phyloP scores from a whole-genome alignment of 305 asterid species.

The Ruellia speciosa region DNA sequence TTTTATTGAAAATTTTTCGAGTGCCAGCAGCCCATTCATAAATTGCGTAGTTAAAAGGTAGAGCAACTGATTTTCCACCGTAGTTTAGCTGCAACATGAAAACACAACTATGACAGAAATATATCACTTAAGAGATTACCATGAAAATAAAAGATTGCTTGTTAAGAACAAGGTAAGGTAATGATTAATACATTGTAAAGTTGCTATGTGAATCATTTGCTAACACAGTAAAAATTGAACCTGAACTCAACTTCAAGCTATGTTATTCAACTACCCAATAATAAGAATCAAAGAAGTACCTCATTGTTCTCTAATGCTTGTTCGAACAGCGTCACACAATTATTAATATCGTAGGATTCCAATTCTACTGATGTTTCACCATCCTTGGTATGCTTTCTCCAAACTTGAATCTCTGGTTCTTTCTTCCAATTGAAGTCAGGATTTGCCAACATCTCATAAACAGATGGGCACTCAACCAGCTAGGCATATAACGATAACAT shows the following conservation, averaged over 20 bases:
- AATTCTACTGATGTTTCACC: constrained; percentile 43
- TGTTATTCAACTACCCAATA: background rate
- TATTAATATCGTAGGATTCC: constrained; percentile 51
- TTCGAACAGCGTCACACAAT: constrained; percentile 45
- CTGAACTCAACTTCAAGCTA: background rate
- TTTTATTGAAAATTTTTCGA: constrained; percentile 48
- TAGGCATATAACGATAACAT: constrained; percentile 18
- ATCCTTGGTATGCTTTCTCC: constrained; percentile 51
- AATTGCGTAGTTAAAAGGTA: constrained; percentile 73
- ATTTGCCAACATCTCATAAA: constrained; percentile 85
- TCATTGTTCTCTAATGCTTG: constrained; percentile 74
- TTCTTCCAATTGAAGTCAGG: constrained; percentile 73
- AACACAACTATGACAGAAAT: background rate
- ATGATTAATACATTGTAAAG: too few relatives aligned
- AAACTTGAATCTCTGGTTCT: constrained; percentile 64
- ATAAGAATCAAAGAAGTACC: constrained; percentile 31
- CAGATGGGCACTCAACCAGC: constrained; percentile 86
- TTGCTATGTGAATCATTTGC: too few relatives aligned
- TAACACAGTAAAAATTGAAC: too few relatives aligned
- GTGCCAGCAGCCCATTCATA: constrained; percentile 77
- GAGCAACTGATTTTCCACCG: constrained; percentile 49
- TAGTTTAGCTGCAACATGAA: constrained; percentile 49
- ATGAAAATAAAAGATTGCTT: too few relatives aligned
- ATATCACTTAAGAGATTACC: background rate
- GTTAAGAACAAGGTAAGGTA: too few relatives aligned